Conservation (phyloP, 2,329 filamentous ascomycete genomes). For the Fusarium nygamai region DNA sequence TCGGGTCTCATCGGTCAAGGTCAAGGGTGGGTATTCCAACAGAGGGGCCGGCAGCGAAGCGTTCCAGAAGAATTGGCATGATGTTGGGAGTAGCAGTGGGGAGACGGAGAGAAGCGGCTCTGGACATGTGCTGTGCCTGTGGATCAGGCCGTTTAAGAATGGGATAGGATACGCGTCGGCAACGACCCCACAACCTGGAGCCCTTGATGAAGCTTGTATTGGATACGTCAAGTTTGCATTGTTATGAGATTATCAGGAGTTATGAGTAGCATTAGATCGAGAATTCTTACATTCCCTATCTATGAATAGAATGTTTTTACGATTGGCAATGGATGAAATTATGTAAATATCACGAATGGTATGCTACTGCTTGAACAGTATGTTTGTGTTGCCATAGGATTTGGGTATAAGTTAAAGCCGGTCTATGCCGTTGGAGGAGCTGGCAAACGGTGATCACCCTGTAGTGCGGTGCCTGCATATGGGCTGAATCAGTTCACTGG, state of each 20-base stretch:
- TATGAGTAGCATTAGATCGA: neutral
- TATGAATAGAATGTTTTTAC: neutral
- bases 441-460: neutral
- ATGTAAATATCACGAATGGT: neutral
- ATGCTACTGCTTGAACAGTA: neutral
- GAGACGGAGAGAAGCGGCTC: constrained; percentile 34
- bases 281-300: neutral
- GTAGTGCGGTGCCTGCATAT: constrained; percentile 2
- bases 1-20: constrained; percentile 33
- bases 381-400: neutral
- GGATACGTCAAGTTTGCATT: neutral
- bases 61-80: constrained; percentile 20
- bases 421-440: constrained; percentile 17
- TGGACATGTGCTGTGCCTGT: constrained; percentile 13
- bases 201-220: neutral
- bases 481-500: neutral
- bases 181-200: neutral
- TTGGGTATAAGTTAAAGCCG: constrained; percentile 21
- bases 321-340: neutral
- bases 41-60: constrained; percentile 10
- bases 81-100: constrained; percentile 14
- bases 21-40: constrained; percentile 17
- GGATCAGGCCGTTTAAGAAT: constrained; percentile 8
- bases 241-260: constrained; percentile 2
- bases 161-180: neutral